Evolutionary conservation across 83 land plant species (phyloP).

Genomic region (Diphasiastrum complanatum): DNA sequence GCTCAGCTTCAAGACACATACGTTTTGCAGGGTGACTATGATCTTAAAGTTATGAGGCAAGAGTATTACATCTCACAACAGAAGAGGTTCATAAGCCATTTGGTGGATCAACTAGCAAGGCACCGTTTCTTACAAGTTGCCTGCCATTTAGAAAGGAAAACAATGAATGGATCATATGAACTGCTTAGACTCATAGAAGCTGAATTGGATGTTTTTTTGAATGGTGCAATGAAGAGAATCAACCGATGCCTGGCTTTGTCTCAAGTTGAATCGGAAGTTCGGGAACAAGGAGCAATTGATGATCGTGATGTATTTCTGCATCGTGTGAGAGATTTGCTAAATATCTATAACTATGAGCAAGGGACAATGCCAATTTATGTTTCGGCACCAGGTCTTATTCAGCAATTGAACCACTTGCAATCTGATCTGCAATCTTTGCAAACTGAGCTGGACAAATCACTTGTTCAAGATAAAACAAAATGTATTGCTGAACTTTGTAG

Average conservation of each 20-base stretch:
- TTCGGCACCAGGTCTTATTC: conserved; percentile 88
- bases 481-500: conserved; percentile 87
- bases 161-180: conserved; percentile 78
- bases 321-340: conserved; percentile 84
- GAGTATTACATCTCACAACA: conserved; percentile 83
- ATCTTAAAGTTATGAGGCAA: conserved; percentile 96
- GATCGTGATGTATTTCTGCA: conserved; percentile 88
- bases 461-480: conserved; percentile 76
- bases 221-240: conserved; percentile 40
- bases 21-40: conserved; percentile 98
- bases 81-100: conserved; percentile 82
- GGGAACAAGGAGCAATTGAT: conserved; percentile 98
- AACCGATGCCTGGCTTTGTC: conserved; percentile 58
- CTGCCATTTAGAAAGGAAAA: conserved; percentile 77
- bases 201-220: conserved; percentile 44
- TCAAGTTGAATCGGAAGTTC: conserved; percentile 82
- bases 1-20: conserved; percentile 97
- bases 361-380: conserved; percentile 75
- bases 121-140: conserved; percentile 85
- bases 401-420: conserved; percentile 68
- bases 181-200: conserved; percentile 78
- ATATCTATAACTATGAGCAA: conserved; percentile 83
- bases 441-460: conserved; percentile 61
- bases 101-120: conserved; percentile 79
- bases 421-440: conserved; percentile 64